Percentiles rank a stretch among this genome's conserved stretches.
These are phyloP conservation scores for Boletus sp. DNA, from an alignment of 768 basidiomycete genomes.

Conservation along the genomic window DNA sequence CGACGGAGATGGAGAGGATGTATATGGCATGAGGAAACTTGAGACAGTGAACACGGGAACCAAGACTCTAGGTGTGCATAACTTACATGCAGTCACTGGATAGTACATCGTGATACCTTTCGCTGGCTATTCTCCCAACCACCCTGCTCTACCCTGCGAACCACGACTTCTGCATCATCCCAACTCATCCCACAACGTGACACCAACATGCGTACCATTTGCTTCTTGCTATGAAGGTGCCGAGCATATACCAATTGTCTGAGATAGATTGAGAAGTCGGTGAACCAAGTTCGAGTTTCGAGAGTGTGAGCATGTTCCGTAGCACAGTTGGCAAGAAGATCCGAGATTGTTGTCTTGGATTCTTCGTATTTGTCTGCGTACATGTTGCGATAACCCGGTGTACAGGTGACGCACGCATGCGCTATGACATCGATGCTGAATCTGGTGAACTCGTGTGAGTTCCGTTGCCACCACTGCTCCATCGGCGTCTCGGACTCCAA, in stretches of 20 bases:
- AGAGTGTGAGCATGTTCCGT: slow-evolving; percentile 16
- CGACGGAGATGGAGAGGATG: background rate
- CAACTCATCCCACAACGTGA: slow-evolving; percentile 26
- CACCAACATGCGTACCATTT: slow-evolving; percentile 26
- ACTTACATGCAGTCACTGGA: slow-evolving; percentile 20
- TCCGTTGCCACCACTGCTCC: slow-evolving; percentile 36
- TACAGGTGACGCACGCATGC: slow-evolving; percentile 34
- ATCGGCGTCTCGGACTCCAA: slow-evolving; percentile 35
- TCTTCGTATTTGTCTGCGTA: slow-evolving; percentile 37
- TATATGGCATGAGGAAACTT: background rate
- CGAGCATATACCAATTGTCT: slow-evolving; percentile 22
- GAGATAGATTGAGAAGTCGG: slow-evolving; percentile 24
- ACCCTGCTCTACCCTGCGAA: slow-evolving; percentile 17
- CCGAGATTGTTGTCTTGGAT: slow-evolving; percentile 29
- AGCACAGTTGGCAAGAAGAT: slow-evolving; percentile 25
- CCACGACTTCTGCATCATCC: slow-evolving; percentile 20
- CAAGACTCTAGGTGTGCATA: background rate
- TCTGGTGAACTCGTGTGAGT: slow-evolving; percentile 23
- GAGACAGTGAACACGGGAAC: slow-evolving; percentile 1
- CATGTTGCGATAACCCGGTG: slow-evolving; percentile 29
- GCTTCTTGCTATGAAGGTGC: slow-evolving; percentile 20
- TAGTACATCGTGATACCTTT: slow-evolving; percentile 11
- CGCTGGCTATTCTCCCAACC: background rate
- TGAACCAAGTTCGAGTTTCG: slow-evolving; percentile 26
- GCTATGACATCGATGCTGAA: slow-evolving; percentile 23